phyloP scores from a whole-genome alignment of 495 filamentous ascomycete genomes.

The Cenococcum geophilum region DNA sequence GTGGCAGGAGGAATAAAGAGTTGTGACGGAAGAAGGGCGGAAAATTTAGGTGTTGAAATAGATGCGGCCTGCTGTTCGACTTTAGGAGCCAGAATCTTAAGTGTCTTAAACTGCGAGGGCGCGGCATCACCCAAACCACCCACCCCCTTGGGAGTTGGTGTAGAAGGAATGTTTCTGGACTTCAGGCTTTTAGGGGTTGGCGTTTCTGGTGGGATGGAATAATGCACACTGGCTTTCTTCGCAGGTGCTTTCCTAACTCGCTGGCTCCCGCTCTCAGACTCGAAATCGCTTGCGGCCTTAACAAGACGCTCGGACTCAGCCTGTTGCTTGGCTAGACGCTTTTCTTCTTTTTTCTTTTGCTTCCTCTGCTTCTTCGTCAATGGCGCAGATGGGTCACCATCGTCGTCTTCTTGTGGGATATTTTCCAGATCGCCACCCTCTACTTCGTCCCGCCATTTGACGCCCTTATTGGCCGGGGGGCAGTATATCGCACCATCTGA shows the following conservation, averaged over 20 bases:
- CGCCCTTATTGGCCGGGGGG: slow-evolving; percentile 27
- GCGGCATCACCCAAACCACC: background rate
- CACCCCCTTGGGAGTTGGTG: background rate
- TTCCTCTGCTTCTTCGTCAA: slow-evolving; percentile 39
- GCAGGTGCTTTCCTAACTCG: slow-evolving; percentile 3
- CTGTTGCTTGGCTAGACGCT: slow-evolving; percentile 7
- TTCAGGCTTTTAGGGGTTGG: slow-evolving; percentile 1
- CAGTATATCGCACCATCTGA: slow-evolving; percentile 31
- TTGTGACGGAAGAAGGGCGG: background rate
- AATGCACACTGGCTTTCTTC: slow-evolving; percentile 14
- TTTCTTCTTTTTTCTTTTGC: slow-evolving; percentile 33
- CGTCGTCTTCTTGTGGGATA: slow-evolving; percentile 22
- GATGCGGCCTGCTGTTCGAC: background rate
- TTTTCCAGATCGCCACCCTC: background rate
- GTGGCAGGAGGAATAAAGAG: background rate
- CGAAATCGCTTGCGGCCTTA: slow-evolving; percentile 4
- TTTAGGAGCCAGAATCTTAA: background rate
- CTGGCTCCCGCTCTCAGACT: slow-evolving; percentile 8
- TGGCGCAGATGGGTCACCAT: slow-evolving; percentile 13
- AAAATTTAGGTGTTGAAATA: background rate
- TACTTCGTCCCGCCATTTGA: slow-evolving; percentile 38
- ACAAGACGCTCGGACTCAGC: background rate
- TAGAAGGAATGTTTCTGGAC: background rate
- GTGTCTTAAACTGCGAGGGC: background rate
- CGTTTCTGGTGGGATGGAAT: background rate